Evolutionary conservation across 192 early-diverging fungal species (phyloP).

Genomic region (Coemansia sp.): DNA sequence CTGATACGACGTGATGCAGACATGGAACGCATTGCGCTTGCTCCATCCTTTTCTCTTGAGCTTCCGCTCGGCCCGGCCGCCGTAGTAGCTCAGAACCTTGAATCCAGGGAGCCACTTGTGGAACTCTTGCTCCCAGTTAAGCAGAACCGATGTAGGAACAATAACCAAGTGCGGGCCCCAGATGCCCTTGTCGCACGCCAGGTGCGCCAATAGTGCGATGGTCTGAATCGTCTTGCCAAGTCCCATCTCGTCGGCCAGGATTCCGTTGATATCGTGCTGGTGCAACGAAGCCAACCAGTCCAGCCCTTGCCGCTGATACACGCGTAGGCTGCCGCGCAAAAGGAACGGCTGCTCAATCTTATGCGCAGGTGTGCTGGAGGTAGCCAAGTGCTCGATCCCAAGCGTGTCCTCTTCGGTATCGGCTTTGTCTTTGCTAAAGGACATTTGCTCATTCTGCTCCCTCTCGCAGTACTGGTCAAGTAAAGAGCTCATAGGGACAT

Average conservation of each 20-base stretch:
- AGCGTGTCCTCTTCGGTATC: not conserved
- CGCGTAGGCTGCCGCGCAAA: slow-evolving; percentile 70
- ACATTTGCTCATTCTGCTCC: slow-evolving; percentile 29
- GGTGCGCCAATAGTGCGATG: slow-evolving; percentile 83
- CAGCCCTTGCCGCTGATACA: slow-evolving; percentile 89
- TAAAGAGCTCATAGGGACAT: slow-evolving; percentile 64
- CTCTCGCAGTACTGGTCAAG: slow-evolving; percentile 57
- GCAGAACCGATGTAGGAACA: slow-evolving; percentile 90
- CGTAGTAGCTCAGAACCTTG: slow-evolving; percentile 73
- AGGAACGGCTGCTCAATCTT: slow-evolving; percentile 57
- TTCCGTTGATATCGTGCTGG: slow-evolving; percentile 83
- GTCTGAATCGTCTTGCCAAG: slow-evolving; percentile 97
- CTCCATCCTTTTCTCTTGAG: slow-evolving; percentile 48
- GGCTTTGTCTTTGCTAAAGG: not conserved
- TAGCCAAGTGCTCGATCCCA: slow-evolving; percentile 15
- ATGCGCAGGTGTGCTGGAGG: slow-evolving; percentile 5
- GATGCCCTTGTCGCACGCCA: slow-evolving; percentile 75
- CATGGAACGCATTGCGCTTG: slow-evolving; percentile 81
- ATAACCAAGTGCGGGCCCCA: slow-evolving; percentile 91
- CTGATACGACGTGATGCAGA: slow-evolving; percentile 76
- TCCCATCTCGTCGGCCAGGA: slow-evolving; percentile 95
- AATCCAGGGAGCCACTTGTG: slow-evolving; percentile 74
- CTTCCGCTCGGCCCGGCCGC: slow-evolving; percentile 60
- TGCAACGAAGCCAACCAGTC: slow-evolving; percentile 91
- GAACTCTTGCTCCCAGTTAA: slow-evolving; percentile 92